phyloP scores from a whole-genome alignment of 192 early-diverging fungal genomes.

The Lobosporangium transversale region DNA sequence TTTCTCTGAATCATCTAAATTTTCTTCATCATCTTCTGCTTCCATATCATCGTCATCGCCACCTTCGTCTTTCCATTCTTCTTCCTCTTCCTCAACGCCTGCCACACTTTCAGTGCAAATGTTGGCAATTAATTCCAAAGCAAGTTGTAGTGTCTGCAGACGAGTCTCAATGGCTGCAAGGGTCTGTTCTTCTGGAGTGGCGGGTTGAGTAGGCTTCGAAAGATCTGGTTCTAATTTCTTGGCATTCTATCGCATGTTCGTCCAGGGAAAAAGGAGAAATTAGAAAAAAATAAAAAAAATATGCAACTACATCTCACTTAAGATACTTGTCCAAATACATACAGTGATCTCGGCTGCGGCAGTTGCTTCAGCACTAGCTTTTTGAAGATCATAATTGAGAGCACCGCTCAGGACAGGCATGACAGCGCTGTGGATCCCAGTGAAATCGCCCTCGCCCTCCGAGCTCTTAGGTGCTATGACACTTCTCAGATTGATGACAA shows the following conservation, averaged over 20 bases:
- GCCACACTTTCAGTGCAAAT: slow-evolving; percentile 75
- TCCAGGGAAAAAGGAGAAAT: neutral
- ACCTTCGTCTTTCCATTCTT: slow-evolving; percentile 30
- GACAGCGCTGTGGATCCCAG: slow-evolving; percentile 55
- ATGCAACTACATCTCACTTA: neutral
- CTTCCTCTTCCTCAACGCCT: slow-evolving; percentile 49
- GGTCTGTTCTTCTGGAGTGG: slow-evolving; percentile 28
- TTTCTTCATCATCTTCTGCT: slow-evolving; percentile 53
- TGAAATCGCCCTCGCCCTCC: slow-evolving; percentile 38
- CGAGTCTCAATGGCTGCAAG: slow-evolving; percentile 61
- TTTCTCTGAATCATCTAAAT: slow-evolving; percentile 54
- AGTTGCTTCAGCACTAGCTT: slow-evolving; percentile 53
- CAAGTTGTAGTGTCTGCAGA: slow-evolving; percentile 72
- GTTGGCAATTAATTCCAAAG: slow-evolving; percentile 86
- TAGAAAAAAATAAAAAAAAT: neutral
- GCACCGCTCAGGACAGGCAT: slow-evolving; percentile 58
- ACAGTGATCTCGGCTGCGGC: slow-evolving; percentile 52
- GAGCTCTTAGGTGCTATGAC: slow-evolving; percentile 39
- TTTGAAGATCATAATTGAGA: slow-evolving; percentile 61
- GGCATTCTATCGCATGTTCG: slow-evolving; percentile 26
- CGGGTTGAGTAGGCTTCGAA: slow-evolving; percentile 46
- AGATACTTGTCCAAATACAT: no score
- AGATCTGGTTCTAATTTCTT: slow-evolving; percentile 40
- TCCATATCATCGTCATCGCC: slow-evolving; percentile 58
- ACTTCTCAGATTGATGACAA: slow-evolving; percentile 64